Percentiles rank a stretch among this genome's conserved stretches.
phyloP scores from a whole-genome alignment of 331 rosid genomes.

The Phaseolus coccineus region DNA sequence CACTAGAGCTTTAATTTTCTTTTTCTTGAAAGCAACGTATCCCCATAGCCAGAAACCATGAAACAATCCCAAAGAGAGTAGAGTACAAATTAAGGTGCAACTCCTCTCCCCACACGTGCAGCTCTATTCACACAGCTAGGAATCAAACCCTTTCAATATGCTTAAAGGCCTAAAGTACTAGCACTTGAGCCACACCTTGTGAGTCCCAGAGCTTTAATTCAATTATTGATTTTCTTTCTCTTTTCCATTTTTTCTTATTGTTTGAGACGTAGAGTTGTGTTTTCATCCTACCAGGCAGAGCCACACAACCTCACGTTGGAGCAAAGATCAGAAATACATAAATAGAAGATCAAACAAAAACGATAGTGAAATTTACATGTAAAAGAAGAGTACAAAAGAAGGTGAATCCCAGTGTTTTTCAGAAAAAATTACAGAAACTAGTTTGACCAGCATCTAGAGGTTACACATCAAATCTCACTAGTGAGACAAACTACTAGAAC shows the following conservation, averaged over 20 bases:
- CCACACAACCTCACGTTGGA: not conserved
- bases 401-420: not conserved
- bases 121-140: not conserved
- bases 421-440: not conserved
- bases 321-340: too few species aligned
- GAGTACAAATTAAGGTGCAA: not conserved
- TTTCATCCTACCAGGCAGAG: not conserved
- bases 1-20: not conserved
- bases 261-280: not conserved
- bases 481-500: not conserved
- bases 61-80: not conserved
- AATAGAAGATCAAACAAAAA: too few species aligned
- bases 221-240: not conserved
- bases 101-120: not conserved
- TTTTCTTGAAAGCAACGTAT: not conserved
- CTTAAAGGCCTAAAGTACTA: not conserved
- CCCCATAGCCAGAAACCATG: not conserved
- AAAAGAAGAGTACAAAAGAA: not conserved
- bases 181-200: not conserved
- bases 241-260: not conserved
- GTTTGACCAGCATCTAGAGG: not conserved
- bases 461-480: not conserved
- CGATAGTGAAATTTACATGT: not conserved
- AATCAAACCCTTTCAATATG: not conserved
- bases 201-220: not conserved